A percentile compares a stretch with the other conserved stretches of the same genome.
phyloP scores from a whole-genome alignment of 176 grass and related monocot genomes.

The Oryza meyeriana region DNA sequence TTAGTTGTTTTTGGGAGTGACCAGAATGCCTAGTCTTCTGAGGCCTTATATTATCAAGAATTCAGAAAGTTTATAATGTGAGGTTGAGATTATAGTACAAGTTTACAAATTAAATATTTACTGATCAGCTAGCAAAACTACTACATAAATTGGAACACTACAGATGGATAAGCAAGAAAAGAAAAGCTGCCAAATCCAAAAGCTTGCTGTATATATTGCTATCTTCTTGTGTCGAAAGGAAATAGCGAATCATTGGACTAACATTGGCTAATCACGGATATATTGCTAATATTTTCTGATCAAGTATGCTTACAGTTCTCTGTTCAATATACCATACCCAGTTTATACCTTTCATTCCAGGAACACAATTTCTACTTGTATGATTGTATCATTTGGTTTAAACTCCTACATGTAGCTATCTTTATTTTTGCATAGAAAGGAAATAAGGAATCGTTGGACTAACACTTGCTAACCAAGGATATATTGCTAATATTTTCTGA shows the following conservation, averaged over 20 bases:
- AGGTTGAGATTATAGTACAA: neutral
- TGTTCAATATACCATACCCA: neutral
- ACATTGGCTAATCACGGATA: neutral
- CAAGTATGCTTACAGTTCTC: neutral
- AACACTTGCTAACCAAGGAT: neutral
- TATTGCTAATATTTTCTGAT: neutral
- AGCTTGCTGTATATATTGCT: neutral
- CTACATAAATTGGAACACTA: neutral
- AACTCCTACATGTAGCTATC: neutral
- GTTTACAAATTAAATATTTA: neutral
- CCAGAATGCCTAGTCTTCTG: too few relatives aligned
- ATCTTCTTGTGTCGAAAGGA: neutral
- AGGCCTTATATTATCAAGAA: too few relatives aligned
- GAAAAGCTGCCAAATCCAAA: neutral
- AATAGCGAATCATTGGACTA: neutral
- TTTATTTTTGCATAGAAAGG: neutral
- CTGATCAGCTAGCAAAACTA: neutral
- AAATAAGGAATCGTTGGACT: neutral
- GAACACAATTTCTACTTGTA: neutral
- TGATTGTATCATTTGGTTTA: neutral
- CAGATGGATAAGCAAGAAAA: neutral
- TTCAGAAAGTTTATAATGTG: neutral
- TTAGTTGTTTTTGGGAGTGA: too few relatives aligned
- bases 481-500: neutral
- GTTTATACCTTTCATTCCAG: neutral